These are phyloP conservation scores for Euclidium syriacum DNA, from an alignment of 345 rosid genomes.

Conservation along the genomic window DNA sequence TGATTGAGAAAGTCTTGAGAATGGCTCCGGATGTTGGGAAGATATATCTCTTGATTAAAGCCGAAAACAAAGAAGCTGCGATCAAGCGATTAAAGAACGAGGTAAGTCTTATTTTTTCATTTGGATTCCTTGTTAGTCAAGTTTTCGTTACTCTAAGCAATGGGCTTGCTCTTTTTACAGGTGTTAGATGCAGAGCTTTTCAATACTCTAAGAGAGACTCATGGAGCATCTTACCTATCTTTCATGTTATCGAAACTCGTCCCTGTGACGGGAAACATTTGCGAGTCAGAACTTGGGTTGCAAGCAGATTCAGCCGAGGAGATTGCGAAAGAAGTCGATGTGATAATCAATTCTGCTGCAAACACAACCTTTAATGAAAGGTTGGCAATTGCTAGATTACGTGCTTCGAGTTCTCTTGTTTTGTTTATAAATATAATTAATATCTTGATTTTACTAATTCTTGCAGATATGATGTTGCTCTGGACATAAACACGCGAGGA, in stretches of 20 bases:
- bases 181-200: slow-evolving; percentile 79
- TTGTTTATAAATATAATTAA: not conserved
- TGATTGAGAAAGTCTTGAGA: slow-evolving; percentile 83
- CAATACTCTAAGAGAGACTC: slow-evolving; percentile 57
- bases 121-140: not conserved
- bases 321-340: slow-evolving; percentile 58
- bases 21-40: slow-evolving; percentile 84
- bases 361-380: slow-evolving; percentile 82
- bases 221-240: slow-evolving; percentile 68
- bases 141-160: not conserved
- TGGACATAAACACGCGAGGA: slow-evolving; percentile 69
- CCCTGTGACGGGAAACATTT: slow-evolving; percentile 76
- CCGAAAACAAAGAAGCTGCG: slow-evolving; percentile 71
- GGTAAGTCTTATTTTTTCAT: slow-evolving; percentile 33
- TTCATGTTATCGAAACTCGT: slow-evolving; percentile 79
- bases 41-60: slow-evolving; percentile 78
- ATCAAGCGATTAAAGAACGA: slow-evolving; percentile 63
- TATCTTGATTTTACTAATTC: slow-evolving; percentile 6
- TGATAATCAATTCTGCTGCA: slow-evolving; percentile 76
- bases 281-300: slow-evolving; percentile 61
- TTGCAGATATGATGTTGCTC: slow-evolving; percentile 71
- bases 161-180: slow-evolving; percentile 31
- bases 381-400: slow-evolving; percentile 11
- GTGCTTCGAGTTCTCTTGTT: not conserved
- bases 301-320: slow-evolving; percentile 51